phyloP scores from a whole-genome alignment of 2,329 filamentous ascomycete genomes.

The Botrytis byssoidea region DNA sequence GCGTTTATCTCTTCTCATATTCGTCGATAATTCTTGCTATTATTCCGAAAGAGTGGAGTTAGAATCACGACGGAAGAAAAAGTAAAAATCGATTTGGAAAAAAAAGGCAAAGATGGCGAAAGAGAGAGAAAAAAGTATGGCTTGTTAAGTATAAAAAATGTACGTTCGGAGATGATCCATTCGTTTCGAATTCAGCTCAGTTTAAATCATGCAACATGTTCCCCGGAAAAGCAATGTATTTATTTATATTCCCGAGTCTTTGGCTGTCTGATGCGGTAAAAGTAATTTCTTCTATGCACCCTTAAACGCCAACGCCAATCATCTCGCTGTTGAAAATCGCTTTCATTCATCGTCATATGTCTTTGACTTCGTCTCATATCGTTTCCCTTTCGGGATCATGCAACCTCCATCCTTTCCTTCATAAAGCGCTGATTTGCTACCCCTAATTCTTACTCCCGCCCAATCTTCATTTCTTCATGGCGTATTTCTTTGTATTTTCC shows the following conservation, averaged over 20 bases:
- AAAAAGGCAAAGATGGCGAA: not conserved
- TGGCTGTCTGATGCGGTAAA: constrained; percentile 1
- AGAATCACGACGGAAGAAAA: not conserved
- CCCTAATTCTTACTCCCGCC: not conserved
- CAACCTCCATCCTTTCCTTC: not conserved
- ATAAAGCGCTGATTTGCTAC: not conserved
- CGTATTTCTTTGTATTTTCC: constrained; percentile 68
- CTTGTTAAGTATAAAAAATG: not conserved
- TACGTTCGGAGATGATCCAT: not conserved
- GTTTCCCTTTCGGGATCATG: not conserved
- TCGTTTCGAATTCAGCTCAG: not conserved
- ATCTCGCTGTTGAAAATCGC: not conserved
- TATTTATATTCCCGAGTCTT: not conserved
- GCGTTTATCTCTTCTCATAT: not conserved
- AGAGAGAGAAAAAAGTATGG: not conserved
- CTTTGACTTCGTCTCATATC: not conserved
- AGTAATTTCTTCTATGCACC: constrained; percentile 16
- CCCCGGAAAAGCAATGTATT: constrained; percentile 1
- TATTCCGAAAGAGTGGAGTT: constrained; percentile 1
- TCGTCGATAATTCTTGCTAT: not conserved
- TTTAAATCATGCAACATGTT: not conserved
- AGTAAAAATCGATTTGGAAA: not conserved
- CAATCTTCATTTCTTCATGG: constrained; percentile 38
- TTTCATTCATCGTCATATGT: constrained; percentile 1
- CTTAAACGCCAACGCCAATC: not conserved